Evolutionary conservation across 2,329 filamentous ascomycete species (phyloP).

Genomic region (Aspergillus neotritici): DNA sequence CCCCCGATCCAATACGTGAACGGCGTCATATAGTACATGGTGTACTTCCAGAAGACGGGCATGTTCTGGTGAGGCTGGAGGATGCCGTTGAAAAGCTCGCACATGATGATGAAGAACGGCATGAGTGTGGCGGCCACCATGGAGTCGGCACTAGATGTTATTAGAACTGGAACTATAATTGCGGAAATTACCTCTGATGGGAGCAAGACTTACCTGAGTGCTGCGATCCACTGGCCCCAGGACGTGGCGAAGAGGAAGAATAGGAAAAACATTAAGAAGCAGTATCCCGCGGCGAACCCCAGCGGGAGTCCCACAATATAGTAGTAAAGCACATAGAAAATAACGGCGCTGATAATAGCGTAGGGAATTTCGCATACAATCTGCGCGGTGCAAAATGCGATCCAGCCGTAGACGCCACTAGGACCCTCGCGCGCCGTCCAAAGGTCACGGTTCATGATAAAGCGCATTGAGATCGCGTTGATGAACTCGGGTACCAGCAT

Average conservation of each 20-base stretch:
- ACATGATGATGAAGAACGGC: conserved; percentile 76
- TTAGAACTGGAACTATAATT: too few species aligned
- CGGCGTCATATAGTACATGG: conserved; percentile 78
- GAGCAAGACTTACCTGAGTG: conserved; percentile 53
- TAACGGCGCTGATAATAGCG: conserved; percentile 53
- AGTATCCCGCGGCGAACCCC: conserved; percentile 60
- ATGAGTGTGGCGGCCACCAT: conserved; percentile 75
- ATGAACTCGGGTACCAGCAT: conserved; percentile 62
- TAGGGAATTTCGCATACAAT: conserved; percentile 64
- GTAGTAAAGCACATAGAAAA: conserved; percentile 69
- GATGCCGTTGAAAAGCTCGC: conserved; percentile 81
- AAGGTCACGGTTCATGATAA: conserved; percentile 62
- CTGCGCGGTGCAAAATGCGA: conserved; percentile 64
- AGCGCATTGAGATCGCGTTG: conserved; percentile 64
- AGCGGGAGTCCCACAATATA: conserved; percentile 62
- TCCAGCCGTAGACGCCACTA: conserved; percentile 64
- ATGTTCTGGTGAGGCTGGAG: conserved; percentile 73
- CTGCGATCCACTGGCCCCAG: conserved; percentile 76
- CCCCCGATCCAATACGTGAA: conserved; percentile 78
- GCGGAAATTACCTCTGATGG: conserved; percentile 1
- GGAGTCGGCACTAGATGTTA: conserved; percentile 37
- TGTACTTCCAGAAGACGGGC: conserved; percentile 69
- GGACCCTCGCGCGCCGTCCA: conserved; percentile 66
- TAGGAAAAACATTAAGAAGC: conserved; percentile 66
- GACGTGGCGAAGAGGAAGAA: conserved; percentile 66